Evolutionary conservation across 306 rosid species (phyloP).

Genomic region (Benincasa hispida): DNA sequence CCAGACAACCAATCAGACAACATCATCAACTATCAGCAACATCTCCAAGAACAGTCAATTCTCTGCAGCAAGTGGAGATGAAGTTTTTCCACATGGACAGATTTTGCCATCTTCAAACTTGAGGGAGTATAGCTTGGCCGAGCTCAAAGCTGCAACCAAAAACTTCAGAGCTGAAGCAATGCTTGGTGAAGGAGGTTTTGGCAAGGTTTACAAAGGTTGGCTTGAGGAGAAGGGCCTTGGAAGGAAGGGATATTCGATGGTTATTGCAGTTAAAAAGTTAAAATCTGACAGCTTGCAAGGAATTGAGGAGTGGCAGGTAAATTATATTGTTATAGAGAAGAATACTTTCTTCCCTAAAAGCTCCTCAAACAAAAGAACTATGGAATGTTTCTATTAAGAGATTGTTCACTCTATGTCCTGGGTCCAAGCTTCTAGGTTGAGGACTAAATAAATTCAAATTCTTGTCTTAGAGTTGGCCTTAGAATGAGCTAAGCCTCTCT

Average conservation of each 20-base stretch:
- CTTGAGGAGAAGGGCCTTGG: constrained; percentile 52
- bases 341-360: not conserved
- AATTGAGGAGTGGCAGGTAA: constrained; percentile 82
- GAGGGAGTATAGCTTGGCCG: constrained; percentile 57
- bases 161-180: constrained; percentile 65
- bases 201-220: constrained; percentile 87
- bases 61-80: constrained; percentile 42
- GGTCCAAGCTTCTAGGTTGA: not conserved
- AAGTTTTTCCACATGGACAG: constrained; percentile 40
- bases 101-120: constrained; percentile 60
- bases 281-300: constrained; percentile 90
- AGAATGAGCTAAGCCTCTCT: not conserved
- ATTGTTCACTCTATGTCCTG: not conserved
- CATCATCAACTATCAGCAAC: constrained; percentile 34
- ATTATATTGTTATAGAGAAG: constrained; percentile 6
- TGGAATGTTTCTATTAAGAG: not conserved
- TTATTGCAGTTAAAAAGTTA: constrained; percentile 81
- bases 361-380: not conserved
- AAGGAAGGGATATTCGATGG: constrained; percentile 38
- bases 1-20: constrained; percentile 34
- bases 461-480: not conserved
- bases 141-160: constrained; percentile 61
- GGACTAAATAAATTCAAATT: not conserved
- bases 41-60: constrained; percentile 46
- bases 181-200: constrained; percentile 96